Evolutionary conservation across 208 protist species (phyloP).

Genomic region (Porcisia deanei): DNA sequence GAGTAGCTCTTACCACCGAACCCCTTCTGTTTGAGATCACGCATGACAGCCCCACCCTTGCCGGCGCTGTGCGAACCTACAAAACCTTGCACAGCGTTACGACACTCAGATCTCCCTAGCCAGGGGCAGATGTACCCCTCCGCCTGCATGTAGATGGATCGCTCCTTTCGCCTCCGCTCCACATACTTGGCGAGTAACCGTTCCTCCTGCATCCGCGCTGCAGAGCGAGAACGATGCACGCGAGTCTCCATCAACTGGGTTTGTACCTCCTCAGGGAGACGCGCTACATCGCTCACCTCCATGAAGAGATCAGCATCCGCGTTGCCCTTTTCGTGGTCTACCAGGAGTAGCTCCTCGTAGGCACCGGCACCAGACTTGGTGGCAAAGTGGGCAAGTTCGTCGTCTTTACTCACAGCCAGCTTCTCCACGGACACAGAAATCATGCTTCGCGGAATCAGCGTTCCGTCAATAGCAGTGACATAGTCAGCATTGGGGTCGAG

Average conservation of each 20-base stretch:
- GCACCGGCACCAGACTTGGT: conserved; percentile 57
- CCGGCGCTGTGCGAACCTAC: conserved; percentile 18
- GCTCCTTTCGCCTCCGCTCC: conserved; percentile 57
- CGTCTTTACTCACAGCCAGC: conserved; percentile 59
- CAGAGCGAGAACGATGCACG: conserved; percentile 39
- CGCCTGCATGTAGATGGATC: conserved; percentile 83
- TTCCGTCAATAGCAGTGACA: conserved; percentile 77
- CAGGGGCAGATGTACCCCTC: conserved; percentile 92
- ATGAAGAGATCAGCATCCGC: conserved; percentile 44
- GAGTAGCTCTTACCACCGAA: conserved; percentile 90
- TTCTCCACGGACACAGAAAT: conserved; percentile 59
- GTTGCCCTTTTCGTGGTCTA: conserved; percentile 25
- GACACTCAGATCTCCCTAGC: conserved; percentile 46
- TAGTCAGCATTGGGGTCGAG: conserved; percentile 47
- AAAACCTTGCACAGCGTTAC: conserved; percentile 47
- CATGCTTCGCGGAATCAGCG: conserved; percentile 77
- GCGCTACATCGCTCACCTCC: conserved; percentile 28
- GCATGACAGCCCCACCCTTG: conserved; percentile 52
- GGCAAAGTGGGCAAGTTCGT: conserved; percentile 72
- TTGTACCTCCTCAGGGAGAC: conserved; percentile 43
- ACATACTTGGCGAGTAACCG: conserved; percentile 79
- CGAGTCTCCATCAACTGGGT: conserved; percentile 19
- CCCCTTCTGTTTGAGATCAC: conserved; percentile 65
- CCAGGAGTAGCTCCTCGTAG: conserved; percentile 68
- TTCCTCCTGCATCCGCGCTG: conserved; percentile 39